These are phyloP conservation scores for Boletus rufocinnamomeus DNA, from an alignment of 768 basidiomycete genomes.

Conservation along the genomic window DNA sequence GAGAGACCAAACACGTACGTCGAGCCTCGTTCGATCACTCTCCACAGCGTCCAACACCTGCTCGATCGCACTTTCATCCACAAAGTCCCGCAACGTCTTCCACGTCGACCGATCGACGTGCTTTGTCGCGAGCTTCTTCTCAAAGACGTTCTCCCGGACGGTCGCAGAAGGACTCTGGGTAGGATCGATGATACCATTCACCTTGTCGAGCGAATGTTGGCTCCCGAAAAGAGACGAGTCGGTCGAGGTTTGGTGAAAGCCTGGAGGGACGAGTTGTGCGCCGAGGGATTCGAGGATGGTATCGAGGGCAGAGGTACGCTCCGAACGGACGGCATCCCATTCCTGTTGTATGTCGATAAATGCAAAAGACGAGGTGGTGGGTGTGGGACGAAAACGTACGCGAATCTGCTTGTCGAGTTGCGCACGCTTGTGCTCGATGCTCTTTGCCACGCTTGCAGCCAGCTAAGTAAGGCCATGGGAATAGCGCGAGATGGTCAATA, in stretches of 20 bases:
- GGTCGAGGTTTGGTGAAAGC: constrained; percentile 65
- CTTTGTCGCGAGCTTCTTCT: constrained; percentile 20
- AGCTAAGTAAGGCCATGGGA: constrained; percentile 46
- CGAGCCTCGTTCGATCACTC: constrained; percentile 62
- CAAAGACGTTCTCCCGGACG: constrained; percentile 27
- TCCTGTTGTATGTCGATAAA: constrained; percentile 43
- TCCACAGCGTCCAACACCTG: constrained; percentile 75
- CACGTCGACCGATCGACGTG: constrained; percentile 56
- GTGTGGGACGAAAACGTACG: constrained; percentile 40
- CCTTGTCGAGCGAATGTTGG: constrained; percentile 56
- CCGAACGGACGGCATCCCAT: constrained; percentile 67
- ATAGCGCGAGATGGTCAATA: not conserved
- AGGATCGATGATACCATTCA: constrained; percentile 42
- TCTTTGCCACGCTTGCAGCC: constrained; percentile 71
- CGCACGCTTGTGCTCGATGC: constrained; percentile 69
- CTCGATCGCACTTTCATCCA: constrained; percentile 81
- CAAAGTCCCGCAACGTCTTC: constrained; percentile 86
- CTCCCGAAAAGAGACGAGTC: constrained; percentile 82
- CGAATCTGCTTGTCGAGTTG: constrained; percentile 60
- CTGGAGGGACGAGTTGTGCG: constrained; percentile 71
- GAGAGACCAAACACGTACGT: constrained; percentile 51
- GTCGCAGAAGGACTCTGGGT: constrained; percentile 34
- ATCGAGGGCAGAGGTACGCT: constrained; percentile 66
- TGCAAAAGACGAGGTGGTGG: not conserved
- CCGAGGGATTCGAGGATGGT: constrained; percentile 71